Evolutionary conservation across 257 asterid genomes (phyloP).

Genomic region (Haberlea rhodopensis): DNA sequence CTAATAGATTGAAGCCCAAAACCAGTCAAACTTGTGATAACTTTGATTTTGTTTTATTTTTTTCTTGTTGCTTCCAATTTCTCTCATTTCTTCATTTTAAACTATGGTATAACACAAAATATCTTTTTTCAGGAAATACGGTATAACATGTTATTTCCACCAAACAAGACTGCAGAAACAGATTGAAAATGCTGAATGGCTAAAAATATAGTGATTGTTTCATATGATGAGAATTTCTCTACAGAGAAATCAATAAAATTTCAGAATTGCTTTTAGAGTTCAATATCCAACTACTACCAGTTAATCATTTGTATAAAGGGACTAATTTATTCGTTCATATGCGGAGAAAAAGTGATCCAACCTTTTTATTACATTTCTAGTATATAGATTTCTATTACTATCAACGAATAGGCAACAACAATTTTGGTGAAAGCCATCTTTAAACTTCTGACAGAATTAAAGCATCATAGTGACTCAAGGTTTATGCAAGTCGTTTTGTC

Average conservation of each 20-base stretch:
- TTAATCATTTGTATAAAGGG: neutral
- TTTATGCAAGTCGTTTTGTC: neutral
- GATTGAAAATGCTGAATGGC: too few relatives aligned
- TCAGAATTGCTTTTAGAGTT: conserved; percentile 1
- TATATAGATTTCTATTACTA: neutral
- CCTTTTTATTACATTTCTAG: neutral
- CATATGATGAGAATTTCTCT: neutral
- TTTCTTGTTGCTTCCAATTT: neutral
- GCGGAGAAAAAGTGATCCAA: neutral
- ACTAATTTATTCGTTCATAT: neutral
- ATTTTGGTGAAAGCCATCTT: neutral
- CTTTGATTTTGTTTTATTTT: neutral
- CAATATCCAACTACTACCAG: conserved; percentile 1
- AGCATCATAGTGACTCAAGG: neutral
- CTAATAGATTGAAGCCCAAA: neutral
- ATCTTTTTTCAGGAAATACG: neutral
- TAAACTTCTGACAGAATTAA: neutral
- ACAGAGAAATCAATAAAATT: neutral
- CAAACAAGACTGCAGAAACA: neutral
- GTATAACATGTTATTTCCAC: neutral
- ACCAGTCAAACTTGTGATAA: neutral
- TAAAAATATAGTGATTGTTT: neutral
- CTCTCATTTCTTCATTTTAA: neutral
- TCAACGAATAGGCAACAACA: neutral
- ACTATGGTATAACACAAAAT: neutral